Evolutionary conservation across 305 asterid genomes (phyloP).

Genomic region (Solanum hybrid): DNA sequence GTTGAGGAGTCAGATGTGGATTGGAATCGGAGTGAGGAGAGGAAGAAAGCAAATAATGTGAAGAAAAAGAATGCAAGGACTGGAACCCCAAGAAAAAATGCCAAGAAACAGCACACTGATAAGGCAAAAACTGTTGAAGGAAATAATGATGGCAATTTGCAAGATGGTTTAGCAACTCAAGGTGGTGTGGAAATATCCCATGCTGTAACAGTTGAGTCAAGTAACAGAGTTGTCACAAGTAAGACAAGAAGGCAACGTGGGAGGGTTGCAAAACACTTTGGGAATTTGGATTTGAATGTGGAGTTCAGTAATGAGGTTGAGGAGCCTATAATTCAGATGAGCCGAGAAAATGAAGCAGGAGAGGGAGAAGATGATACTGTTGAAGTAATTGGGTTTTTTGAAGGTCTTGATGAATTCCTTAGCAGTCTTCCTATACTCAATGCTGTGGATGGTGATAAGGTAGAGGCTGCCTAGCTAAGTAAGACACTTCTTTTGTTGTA

Average conservation of each 20-base stretch:
- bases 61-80: slow-evolving; percentile 18
- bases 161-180: slow-evolving; percentile 29
- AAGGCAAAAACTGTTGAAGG: slow-evolving; percentile 32
- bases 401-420: slow-evolving; percentile 90
- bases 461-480: slow-evolving; percentile 52
- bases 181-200: slow-evolving; percentile 31
- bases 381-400: slow-evolving; percentile 82
- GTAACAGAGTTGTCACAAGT: slow-evolving; percentile 34
- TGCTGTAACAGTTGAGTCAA: slow-evolving; percentile 26
- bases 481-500: slow-evolving; percentile 22
- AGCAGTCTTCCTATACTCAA: slow-evolving; percentile 81
- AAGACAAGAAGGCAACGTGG: slow-evolving; percentile 58
- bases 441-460: slow-evolving; percentile 69
- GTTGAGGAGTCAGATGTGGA: slow-evolving; percentile 47
- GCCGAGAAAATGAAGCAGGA: slow-evolving; percentile 42
- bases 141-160: slow-evolving; percentile 10
- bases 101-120: slow-evolving; percentile 33
- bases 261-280: slow-evolving; percentile 30
- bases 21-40: slow-evolving; percentile 30
- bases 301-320: slow-evolving; percentile 79
- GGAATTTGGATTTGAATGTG: slow-evolving; percentile 78
- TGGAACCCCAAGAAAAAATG: slow-evolving; percentile 13
- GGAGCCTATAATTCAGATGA: slow-evolving; percentile 49
- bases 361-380: slow-evolving; percentile 74
- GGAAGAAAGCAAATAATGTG: slow-evolving; percentile 26